phyloP scores from a whole-genome alignment of 805 yeast genomes.

The Metschnikowia shivogae region DNA sequence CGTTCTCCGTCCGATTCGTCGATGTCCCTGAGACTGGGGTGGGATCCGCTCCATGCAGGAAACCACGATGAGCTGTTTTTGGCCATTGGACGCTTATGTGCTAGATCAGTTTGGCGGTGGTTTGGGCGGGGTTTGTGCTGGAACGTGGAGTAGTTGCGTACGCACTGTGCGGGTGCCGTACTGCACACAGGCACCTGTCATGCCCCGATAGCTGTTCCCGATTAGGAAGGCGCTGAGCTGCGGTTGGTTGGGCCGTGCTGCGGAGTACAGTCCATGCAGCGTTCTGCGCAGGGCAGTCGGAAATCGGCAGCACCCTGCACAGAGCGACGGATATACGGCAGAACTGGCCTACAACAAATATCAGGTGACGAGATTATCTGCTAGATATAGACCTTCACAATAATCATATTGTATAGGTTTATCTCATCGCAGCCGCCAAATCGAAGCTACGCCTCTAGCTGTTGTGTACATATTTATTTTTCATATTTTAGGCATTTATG shows the following conservation, averaged over 20 bases:
- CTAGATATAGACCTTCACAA: too few relatives aligned
- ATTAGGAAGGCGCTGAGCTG: too few relatives aligned
- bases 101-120: neutral
- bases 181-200: neutral
- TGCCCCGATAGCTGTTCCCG: neutral
- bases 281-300: too few relatives aligned
- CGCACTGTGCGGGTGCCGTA: neutral
- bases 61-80: slow-evolving; percentile 1
- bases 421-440: too few relatives aligned
- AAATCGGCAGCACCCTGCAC: too few relatives aligned
- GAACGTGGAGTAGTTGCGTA: slow-evolving; percentile 3
- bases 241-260: too few relatives aligned
- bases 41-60: neutral
- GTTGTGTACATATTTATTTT: too few relatives aligned
- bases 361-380: neutral
- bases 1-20: neutral
- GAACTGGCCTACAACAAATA: too few relatives aligned
- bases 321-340: too few relatives aligned
- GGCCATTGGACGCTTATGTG: neutral
- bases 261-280: too few relatives aligned
- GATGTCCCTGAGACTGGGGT: neutral
- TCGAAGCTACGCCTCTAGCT: neutral
- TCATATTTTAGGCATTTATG: too few relatives aligned
- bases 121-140: neutral
- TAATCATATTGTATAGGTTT: too few relatives aligned